These are phyloP conservation scores for Trichoderma virens DNA, from an alignment of 495 filamentous ascomycete genomes.

Conservation along the genomic window DNA sequence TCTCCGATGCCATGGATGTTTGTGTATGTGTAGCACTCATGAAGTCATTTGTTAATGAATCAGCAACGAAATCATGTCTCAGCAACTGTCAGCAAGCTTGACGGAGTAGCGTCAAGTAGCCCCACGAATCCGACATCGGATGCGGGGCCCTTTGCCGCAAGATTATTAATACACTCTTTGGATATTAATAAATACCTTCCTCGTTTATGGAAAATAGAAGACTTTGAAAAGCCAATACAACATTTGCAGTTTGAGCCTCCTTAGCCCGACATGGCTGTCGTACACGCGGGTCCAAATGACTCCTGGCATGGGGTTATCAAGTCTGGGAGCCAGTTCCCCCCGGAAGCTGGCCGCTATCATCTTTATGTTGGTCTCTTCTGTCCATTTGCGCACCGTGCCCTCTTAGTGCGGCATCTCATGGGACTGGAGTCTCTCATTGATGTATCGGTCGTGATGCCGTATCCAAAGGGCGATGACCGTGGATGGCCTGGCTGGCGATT, in stretches of 20 bases:
- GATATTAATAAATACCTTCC: not conserved
- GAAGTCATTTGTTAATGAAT: too few relatives aligned
- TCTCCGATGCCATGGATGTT: too few relatives aligned
- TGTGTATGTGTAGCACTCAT: too few relatives aligned
- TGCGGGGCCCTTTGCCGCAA: not conserved
- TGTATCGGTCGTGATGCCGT: conserved; percentile 44
- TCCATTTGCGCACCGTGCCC: conserved; percentile 56
- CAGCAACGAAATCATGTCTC: not conserved
- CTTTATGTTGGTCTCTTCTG: conserved; percentile 15
- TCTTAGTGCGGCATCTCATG: conserved; percentile 61
- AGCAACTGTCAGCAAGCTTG: not conserved
- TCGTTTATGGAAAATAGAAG: not conserved
- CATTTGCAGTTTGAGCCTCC: not conserved
- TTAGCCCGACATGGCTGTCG: not conserved
- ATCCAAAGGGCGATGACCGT: conserved; percentile 23
- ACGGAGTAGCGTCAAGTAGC: not conserved
- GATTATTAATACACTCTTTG: not conserved
- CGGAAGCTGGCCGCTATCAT: not conserved
- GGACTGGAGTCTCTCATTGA: conserved; percentile 60
- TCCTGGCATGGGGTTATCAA: not conserved
- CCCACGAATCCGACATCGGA: not conserved
- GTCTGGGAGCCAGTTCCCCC: not conserved
- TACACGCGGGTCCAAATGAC: not conserved
- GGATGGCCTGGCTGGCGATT: conserved; percentile 63
- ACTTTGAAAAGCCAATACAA: not conserved